Percentiles rank a stretch among this genome's conserved stretches.
Conservation (phyloP, 306 rosid species). For the Casuarina cunninghamiana region DNA sequence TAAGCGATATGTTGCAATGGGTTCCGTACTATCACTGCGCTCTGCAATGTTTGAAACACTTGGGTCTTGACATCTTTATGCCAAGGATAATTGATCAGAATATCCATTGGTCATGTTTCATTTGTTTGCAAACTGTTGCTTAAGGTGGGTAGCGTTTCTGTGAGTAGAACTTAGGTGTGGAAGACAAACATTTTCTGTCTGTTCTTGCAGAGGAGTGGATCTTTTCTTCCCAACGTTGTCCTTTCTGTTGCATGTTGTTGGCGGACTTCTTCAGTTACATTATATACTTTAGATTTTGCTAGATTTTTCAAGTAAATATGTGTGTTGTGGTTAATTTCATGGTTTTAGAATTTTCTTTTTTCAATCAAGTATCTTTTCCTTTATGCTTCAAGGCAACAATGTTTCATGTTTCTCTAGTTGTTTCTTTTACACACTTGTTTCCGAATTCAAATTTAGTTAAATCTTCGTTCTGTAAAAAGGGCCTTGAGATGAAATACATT, state of each 20-base stretch:
- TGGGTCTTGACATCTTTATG: too few relatives aligned
- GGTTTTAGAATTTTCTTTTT: neutral
- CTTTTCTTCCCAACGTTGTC: neutral
- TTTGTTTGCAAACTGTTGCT: neutral
- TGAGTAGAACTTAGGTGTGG: neutral
- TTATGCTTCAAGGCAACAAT: neutral
- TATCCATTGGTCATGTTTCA: neutral
- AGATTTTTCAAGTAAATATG: neutral
- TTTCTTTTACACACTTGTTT: neutral
- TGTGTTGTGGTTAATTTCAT: neutral
- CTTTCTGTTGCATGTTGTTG: neutral
- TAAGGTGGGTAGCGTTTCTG: neutral
- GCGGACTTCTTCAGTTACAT: neutral
- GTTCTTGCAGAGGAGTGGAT: neutral
- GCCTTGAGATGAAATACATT: neutral
- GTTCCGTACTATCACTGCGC: neutral
- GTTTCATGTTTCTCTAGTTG: neutral
- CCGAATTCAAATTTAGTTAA: neutral
- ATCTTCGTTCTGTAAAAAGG: neutral
- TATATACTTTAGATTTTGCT: neutral
- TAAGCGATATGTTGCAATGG: neutral
- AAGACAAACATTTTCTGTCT: neutral
- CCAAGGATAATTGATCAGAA: neutral
- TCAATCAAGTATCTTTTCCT: neutral
- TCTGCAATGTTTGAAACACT: neutral